phyloP scores from a whole-genome alignment of 805 yeast species.

The Kodamaea restingae region DNA sequence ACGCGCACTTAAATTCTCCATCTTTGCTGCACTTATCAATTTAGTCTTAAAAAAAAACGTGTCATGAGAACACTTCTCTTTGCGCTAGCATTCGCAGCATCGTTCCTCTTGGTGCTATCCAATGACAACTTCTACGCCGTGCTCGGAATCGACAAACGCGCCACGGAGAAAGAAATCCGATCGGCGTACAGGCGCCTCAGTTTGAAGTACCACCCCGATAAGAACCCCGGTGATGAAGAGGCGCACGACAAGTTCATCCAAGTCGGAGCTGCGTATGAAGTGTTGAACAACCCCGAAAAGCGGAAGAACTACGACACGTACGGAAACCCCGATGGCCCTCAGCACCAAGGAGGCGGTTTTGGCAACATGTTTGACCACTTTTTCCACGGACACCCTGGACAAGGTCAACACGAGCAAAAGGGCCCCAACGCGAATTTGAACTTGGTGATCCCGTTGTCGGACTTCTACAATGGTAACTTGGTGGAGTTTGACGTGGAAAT shows the following conservation, averaged over 20 bases:
- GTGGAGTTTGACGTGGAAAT: conserved; percentile 59
- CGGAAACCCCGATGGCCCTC: conserved; percentile 63
- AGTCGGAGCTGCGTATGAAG: conserved; percentile 91
- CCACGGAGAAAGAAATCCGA: conserved; percentile 78
- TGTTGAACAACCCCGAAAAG: conserved; percentile 68
- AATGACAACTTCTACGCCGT: conserved; percentile 46
- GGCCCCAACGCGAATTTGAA: conserved; percentile 62
- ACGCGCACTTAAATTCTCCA: too few species aligned
- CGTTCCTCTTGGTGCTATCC: neutral
- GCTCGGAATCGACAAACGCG: conserved; percentile 64
- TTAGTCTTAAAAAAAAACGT: conserved; percentile 9
- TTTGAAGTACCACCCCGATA: conserved; percentile 91
- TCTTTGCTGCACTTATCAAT: too few species aligned
- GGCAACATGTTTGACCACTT: conserved; percentile 63
- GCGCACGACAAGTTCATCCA: conserved; percentile 87
- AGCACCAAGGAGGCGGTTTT: conserved; percentile 38
- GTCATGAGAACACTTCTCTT: conserved; percentile 8
- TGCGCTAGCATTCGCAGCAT: conserved; percentile 6
- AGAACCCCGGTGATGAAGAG: conserved; percentile 68
- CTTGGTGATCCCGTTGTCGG: conserved; percentile 54
- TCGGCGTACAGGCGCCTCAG: conserved; percentile 78
- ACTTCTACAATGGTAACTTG: conserved; percentile 67
- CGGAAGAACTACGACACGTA: conserved; percentile 63
- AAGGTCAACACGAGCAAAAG: conserved; percentile 41
- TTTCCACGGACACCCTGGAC: conserved; percentile 29